Evolutionary conservation across 2,329 filamentous ascomycete species (phyloP).

Genomic region (Botrytis fragariae): DNA sequence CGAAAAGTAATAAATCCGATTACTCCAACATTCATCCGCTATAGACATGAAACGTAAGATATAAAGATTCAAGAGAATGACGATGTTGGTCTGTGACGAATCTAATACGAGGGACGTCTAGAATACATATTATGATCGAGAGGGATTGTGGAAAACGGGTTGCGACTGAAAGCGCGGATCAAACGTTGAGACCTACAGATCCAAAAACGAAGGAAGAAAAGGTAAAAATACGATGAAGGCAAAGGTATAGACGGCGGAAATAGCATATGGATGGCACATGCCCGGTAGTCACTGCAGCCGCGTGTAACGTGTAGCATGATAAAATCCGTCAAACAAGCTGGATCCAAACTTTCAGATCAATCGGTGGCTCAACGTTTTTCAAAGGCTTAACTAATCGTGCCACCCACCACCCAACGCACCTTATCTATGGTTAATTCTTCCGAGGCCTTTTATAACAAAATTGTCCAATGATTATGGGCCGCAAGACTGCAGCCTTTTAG

Average conservation of each 20-base stretch:
- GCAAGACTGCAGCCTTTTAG: constrained; percentile 12
- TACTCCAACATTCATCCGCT: neutral
- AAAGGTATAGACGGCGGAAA: constrained; percentile 6
- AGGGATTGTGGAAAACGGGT: neutral
- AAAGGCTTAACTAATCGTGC: constrained; percentile 3
- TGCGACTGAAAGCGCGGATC: constrained; percentile 3
- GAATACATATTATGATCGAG: neutral
- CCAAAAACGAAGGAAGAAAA: neutral
- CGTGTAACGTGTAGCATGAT: constrained; percentile 17
- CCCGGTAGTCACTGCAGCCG: constrained; percentile 19
- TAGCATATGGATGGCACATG: constrained; percentile 58
- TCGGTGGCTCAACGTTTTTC: constrained; percentile 2
- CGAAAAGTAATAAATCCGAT: neutral
- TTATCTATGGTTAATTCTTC: constrained; percentile 7
- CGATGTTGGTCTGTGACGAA: neutral
- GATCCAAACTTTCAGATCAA: constrained; percentile 12
- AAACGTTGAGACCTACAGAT: neutral
- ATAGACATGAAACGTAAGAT: constrained; percentile 18
- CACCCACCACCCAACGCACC: neutral
- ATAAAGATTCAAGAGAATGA: neutral
- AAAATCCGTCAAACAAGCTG: constrained; percentile 6
- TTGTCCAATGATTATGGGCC: constrained; percentile 12
- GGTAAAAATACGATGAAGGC: constrained; percentile 48
- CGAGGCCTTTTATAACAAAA: neutral
- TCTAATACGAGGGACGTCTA: neutral